Percentiles rank a stretch among this genome's conserved stretches.
Evolutionary conservation across 75 land plant genomes (phyloP).

Genomic region (Picea glauca): DNA sequence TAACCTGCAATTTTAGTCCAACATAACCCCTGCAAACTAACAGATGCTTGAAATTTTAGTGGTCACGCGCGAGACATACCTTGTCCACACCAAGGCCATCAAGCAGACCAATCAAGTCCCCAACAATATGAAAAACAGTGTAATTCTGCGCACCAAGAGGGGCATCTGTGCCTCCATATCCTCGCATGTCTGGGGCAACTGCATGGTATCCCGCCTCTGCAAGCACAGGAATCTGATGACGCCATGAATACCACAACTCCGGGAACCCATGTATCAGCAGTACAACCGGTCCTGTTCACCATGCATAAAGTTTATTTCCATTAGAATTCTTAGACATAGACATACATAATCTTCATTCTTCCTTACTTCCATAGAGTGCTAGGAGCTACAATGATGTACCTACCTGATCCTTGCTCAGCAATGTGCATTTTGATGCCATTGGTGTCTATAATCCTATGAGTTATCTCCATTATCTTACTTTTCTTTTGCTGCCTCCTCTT

Average conservation of each 20-base stretch:
- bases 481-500: too few relatives aligned
- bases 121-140: constrained; percentile 48
- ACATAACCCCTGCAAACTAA: too few relatives aligned
- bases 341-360: too few relatives aligned
- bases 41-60: too few relatives aligned
- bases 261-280: constrained; percentile 76
- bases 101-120: constrained; percentile 43
- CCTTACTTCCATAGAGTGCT: too few relatives aligned
- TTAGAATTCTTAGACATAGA: not conserved
- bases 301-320: not conserved
- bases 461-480: not conserved
- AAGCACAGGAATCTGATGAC: constrained; percentile 40
- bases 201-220: constrained; percentile 42
- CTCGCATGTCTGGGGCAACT: constrained; percentile 61
- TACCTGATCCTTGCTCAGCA: constrained; percentile 49
- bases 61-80: constrained; percentile 11
- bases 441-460: constrained; percentile 25
- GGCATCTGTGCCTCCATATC: constrained; percentile 57
- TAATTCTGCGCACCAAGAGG: constrained; percentile 31
- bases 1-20: not conserved
- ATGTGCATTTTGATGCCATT: constrained; percentile 67
- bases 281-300: constrained; percentile 35
- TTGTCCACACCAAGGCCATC: constrained; percentile 22
- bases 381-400: not conserved
- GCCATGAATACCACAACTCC: constrained; percentile 66